Evolutionary conservation across 495 filamentous ascomycete genomes (phyloP), one percentile per base, ranked within the genome.

Genomic region (Aspergillus nanangensis): DNA sequence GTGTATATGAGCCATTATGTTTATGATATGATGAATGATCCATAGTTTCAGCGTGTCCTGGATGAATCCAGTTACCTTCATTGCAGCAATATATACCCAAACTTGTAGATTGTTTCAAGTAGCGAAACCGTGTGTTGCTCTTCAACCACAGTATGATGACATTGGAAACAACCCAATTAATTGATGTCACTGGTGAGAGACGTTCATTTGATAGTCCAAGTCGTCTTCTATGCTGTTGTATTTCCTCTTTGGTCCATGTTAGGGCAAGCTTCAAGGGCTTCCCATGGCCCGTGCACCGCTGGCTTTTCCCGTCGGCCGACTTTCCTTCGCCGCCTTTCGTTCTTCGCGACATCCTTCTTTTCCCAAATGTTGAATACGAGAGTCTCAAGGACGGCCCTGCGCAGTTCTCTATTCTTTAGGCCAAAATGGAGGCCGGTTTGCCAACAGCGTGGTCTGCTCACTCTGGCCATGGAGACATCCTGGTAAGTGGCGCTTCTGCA

Each of bases 401-500:
- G 62, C 44, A 62, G 43, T 33, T 50, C 46, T 8, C 21, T 55
- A 24, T 38, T 27, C 33, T 22, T 18, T 8, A 37, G 45, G 14
- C 39, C 48, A 1, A 59, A 41, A 36, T 27, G 46, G 17, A 47
- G 20, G 7, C 14, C 46, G 10, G 8, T 48, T 2, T 35, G 44
- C 17, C 53, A 29, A 13, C 60, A 56, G 0, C 75, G 77, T 20
- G 60, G 63, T 7, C 69, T 88, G 35, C 61, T 87, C 13, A 91
- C 87, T 0, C 81, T 97, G 25, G 92, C 88, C 14, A 95, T 97
- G 60, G 92, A 97, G 70, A 88, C 87, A 13, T 96, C 91, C n/a
- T 97, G 84, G 78, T 81, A 58, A 47, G 61, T 37, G n/a, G n/a
- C n/a, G n/a, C n/a, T n/a, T n/a, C n/a, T n/a, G n/a, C n/a, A n/a